Evolutionary conservation across 257 asterid genomes (phyloP).

Genomic region (Asclepias syriaca): DNA sequence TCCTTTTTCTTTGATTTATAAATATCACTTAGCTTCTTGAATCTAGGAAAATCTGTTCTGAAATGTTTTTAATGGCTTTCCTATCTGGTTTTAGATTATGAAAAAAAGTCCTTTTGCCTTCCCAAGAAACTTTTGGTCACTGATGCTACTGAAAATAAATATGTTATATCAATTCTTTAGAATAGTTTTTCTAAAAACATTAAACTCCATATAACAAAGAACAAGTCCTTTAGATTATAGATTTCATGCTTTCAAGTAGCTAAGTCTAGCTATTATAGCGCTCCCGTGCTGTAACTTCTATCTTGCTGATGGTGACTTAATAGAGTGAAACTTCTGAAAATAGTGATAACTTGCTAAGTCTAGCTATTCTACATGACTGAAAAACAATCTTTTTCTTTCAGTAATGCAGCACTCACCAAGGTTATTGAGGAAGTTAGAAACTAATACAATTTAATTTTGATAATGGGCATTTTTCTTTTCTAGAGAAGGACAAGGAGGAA

Average conservation of each 20-base stretch:
- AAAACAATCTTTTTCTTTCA: neutral
- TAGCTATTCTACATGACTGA: neutral
- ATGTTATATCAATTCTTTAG: too few species aligned
- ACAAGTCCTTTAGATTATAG: neutral
- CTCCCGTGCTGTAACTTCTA: neutral
- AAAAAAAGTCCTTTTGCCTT: neutral
- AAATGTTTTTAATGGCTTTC: neutral
- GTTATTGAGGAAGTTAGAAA: neutral
- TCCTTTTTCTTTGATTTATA: neutral
- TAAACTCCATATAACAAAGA: neutral
- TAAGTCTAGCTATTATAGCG: neutral
- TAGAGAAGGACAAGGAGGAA: neutral
- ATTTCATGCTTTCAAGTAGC: neutral
- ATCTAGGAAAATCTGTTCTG: neutral
- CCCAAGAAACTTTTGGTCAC: neutral
- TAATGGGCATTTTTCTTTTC: neutral
- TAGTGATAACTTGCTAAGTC: neutral
- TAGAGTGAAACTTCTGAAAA: too few species aligned
- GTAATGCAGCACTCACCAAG: neutral
- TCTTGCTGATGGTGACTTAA: neutral
- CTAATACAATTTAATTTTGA: neutral
- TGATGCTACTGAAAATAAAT: neutral
- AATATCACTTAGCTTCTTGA: too few species aligned
- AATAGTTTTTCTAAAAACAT: neutral
- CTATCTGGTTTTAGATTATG: neutral